Base-by-base conservation (phyloP, 2,329 filamentous ascomycete genomes). In the Xylaria sp. region DNA sequence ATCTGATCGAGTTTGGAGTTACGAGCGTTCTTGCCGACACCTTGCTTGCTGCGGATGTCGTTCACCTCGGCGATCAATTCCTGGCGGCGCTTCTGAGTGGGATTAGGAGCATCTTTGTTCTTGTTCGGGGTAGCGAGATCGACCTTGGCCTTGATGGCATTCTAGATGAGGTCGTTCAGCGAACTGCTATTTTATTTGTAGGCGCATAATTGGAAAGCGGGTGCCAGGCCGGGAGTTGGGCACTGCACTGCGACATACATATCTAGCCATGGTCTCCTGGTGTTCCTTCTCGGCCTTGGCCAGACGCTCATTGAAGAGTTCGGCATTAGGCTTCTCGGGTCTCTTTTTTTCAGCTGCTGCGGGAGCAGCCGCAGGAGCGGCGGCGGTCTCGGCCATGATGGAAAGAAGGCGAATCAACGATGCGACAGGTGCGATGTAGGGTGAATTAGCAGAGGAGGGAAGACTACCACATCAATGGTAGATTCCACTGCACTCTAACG, bases 291-390 rank as follows among this genome's bases (percentile, higher is more conserved):
- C 93, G 30, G 92, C 91, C 82, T 91, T 89, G 59, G 89, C 90
- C 69, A 97, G 86, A 71, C 88, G 87, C 79, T 90, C 87, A 83
- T 97, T 94, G 86, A 90, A 99, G 74, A 86, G 84, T 72, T 91
- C 91, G 83, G 96, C 92, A 81, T 97, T 93, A 55, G 96, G 96
- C 86, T 92, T 93, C 82, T 92, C 88, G 62, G 94, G 94, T 83
- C 90, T 93, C 77, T 83, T 78, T 71, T 81, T 80, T 67, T 76
- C 75, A 25, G 80, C 81, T 74, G 80, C 81, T 70, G 83, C 80
- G 68, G 84, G 79, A 64, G 85, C 79, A 56, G 84, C 78, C 68
- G 83, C 81, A 69, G 83, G 81, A 69, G 83, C 81, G 69, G 83
- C 81, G 76, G 79, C 78, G 53, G 80, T 69, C 62, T 86, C 83